These are phyloP conservation scores for Myriosclerotinia scirpicola DNA, from an alignment of 2,329 filamentous ascomycete genomes.

Conservation along the genomic window DNA sequence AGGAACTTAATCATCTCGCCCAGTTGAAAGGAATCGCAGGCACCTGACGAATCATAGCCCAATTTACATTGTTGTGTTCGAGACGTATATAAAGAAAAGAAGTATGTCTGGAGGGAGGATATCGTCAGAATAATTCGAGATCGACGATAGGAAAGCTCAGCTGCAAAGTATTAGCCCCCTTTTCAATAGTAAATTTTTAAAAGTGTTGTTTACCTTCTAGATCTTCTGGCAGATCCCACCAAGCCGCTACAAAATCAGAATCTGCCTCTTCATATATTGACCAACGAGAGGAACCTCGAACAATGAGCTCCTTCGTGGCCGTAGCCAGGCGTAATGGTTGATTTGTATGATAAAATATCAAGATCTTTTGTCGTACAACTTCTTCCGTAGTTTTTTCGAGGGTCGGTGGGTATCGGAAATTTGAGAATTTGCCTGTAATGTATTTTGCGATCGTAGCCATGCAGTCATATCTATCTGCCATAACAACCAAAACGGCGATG, in stretches of 20 bases:
- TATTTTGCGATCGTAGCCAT: conserved; percentile 54
- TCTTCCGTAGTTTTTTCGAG: conserved; percentile 58
- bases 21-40: conserved; percentile 76
- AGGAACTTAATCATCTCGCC: conserved; percentile 77
- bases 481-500: conserved; percentile 65
- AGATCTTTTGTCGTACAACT: conserved; percentile 65
- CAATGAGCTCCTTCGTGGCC: conserved; percentile 64
- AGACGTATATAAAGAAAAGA: conserved; percentile 65
- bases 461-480: conserved; percentile 74
- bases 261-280: conserved; percentile 37
- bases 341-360: conserved; percentile 65
- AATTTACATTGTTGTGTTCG: conserved; percentile 68
- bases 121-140: conserved; percentile 67
- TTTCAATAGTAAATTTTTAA: background rate
- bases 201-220: conserved; percentile 56
- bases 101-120: conserved; percentile 67
- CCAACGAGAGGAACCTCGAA: conserved; percentile 58
- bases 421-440: conserved; percentile 47
- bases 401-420: conserved; percentile 56
- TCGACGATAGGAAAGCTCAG: conserved; percentile 65
- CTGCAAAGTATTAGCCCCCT: conserved; percentile 42
- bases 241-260: conserved; percentile 49
- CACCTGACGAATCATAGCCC: conserved; percentile 69
- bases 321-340: conserved; percentile 59
- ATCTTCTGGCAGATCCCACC: conserved; percentile 71